phyloP scores from a whole-genome alignment of 1,284 basidiomycete species.

The Trametes pubescens region DNA sequence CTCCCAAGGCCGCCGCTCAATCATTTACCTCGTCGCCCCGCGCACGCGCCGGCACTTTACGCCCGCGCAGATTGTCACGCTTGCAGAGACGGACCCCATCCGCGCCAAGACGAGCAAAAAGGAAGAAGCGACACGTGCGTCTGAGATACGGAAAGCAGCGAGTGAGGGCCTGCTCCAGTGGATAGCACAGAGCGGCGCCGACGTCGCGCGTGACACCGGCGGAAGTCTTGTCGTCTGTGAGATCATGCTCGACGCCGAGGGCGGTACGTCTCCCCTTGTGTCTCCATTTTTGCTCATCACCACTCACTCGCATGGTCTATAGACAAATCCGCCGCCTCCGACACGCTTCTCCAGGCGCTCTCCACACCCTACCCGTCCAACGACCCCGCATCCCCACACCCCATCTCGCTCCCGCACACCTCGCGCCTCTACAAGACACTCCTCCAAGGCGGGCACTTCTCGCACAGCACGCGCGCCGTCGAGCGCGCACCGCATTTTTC shows the following conservation, averaged over 20 bases:
- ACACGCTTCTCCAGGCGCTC: slow-evolving; percentile 66
- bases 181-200: slow-evolving; percentile 65
- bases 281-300: neutral
- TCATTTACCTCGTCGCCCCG: slow-evolving; percentile 84
- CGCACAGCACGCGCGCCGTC: slow-evolving; percentile 63
- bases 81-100: slow-evolving; percentile 76
- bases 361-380: slow-evolving; percentile 62
- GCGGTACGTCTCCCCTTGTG: slow-evolving; percentile 60
- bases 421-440: slow-evolving; percentile 87
- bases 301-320: slow-evolving; percentile 8
- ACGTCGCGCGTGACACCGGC: slow-evolving; percentile 75
- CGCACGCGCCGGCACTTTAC: slow-evolving; percentile 84
- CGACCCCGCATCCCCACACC: slow-evolving; percentile 59
- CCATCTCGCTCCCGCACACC: slow-evolving; percentile 81
- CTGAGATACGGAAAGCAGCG: slow-evolving; percentile 75
- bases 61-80: slow-evolving; percentile 66
- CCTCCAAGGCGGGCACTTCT: slow-evolving; percentile 90
- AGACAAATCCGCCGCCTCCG: slow-evolving; percentile 77
- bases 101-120: slow-evolving; percentile 83
- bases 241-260: slow-evolving; percentile 82
- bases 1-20: slow-evolving; percentile 76
- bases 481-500: slow-evolving; percentile 58
- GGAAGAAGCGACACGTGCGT: slow-evolving; percentile 62
- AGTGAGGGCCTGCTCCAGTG: slow-evolving; percentile 75
- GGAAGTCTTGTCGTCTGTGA: slow-evolving; percentile 82